phyloP scores from a whole-genome alignment of 2,329 filamentous ascomycete genomes.

The Lecanicillium sp. region DNA sequence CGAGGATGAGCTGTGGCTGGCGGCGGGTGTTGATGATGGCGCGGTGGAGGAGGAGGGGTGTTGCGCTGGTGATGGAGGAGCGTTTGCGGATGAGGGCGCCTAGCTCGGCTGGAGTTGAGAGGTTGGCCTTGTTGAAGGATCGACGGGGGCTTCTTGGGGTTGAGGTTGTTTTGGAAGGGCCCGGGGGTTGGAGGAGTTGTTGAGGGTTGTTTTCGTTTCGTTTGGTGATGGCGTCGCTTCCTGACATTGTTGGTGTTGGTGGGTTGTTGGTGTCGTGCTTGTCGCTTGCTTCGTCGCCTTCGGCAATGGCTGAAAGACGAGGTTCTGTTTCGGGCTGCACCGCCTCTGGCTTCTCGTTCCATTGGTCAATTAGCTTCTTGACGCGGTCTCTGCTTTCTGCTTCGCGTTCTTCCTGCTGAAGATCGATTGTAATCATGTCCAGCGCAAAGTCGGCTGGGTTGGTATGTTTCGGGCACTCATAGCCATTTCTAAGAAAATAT shows the following conservation, averaged over 20 bases:
- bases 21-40: constrained; percentile 61
- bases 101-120: constrained; percentile 63
- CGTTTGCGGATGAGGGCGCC: constrained; percentile 58
- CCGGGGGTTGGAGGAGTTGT: background rate
- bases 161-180: constrained; percentile 8
- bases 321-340: constrained; percentile 5
- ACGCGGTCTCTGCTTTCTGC: constrained; percentile 55
- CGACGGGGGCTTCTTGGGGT: constrained; percentile 23
- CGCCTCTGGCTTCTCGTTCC: constrained; percentile 28
- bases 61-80: constrained; percentile 52
- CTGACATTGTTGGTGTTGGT: background rate
- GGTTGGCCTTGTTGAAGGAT: constrained; percentile 32
- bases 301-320: constrained; percentile 19
- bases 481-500: constrained; percentile 53
- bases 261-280: constrained; percentile 11
- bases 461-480: constrained; percentile 57
- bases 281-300: constrained; percentile 18
- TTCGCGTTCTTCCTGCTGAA: constrained; percentile 58
- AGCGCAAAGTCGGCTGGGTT: constrained; percentile 74
- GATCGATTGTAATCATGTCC: constrained; percentile 67
- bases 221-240: background rate
- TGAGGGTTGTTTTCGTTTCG: background rate
- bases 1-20: constrained; percentile 55
- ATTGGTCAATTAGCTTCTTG: constrained; percentile 49
- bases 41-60: constrained; percentile 59